A percentile compares a stretch with the other conserved stretches of the same genome.
Conservation (phyloP, 139 green algal genomes). For the Closterium sp. region DNA sequence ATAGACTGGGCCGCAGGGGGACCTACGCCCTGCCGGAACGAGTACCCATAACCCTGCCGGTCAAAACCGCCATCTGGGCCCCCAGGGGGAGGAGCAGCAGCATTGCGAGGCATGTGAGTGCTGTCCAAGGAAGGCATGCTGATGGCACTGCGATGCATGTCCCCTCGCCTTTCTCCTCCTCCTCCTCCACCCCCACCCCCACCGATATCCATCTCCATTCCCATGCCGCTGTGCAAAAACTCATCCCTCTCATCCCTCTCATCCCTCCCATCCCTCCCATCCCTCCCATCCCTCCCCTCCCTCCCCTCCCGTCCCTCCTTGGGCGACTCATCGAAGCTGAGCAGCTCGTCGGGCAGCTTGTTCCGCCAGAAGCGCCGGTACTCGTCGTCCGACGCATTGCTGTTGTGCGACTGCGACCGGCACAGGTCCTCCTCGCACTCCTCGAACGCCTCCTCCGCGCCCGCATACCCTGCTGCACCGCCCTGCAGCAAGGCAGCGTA, state of each 20-base stretch:
- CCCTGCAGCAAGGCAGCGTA: no score
- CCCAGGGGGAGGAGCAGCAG: background rate
- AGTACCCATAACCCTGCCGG: background rate
- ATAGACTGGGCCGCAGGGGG: background rate
- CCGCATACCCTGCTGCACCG: background rate
- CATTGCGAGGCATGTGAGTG: background rate
- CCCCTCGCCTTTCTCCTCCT: background rate
- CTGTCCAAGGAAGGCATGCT: background rate
- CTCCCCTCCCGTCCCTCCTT: background rate
- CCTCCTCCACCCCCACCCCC: no score
- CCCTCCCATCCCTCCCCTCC: background rate
- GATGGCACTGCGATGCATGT: background rate
- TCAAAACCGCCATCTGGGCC: background rate
- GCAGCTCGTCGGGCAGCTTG: slow-evolving; percentile 34
- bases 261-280: background rate
- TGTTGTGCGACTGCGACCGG: slow-evolving; percentile 5
- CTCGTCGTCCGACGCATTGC: slow-evolving; percentile 31
- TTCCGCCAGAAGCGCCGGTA: slow-evolving; percentile 40
- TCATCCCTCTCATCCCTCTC: background rate
- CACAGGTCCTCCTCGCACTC: background rate
- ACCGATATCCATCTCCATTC: background rate
- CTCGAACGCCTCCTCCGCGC: background rate
- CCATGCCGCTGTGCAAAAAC: background rate
- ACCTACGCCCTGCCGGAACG: background rate
- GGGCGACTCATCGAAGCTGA: slow-evolving; percentile 25